A percentile compares a stretch with the other conserved stretches of the same genome.
Conservation (phyloP, 164 flowering plant genomes). For the Macadamia integrifolia region DNA sequence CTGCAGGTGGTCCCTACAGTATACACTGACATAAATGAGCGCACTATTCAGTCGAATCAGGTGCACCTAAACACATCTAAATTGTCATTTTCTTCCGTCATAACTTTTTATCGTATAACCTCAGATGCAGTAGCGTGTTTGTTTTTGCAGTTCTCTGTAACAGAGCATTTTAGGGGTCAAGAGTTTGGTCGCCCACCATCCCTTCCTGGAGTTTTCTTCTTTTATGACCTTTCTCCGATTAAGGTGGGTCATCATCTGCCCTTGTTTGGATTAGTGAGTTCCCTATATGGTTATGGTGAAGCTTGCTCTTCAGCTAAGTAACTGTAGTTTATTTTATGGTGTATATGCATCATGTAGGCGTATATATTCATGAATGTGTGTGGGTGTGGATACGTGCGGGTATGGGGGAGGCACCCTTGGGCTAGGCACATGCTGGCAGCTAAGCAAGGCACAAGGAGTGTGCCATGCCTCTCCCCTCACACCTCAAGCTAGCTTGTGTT, state of each 20-base stretch:
- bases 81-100: not conserved
- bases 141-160: conserved; percentile 69
- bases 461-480: too few species aligned
- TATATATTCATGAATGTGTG: too few species aligned
- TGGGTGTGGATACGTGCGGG: too few species aligned
- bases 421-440: too few species aligned
- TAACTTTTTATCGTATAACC: not conserved
- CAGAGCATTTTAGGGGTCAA: conserved; percentile 60
- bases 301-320: not conserved
- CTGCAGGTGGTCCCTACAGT: conserved; percentile 81
- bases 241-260: conserved; percentile 32
- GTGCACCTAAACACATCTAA: conserved; percentile 19
- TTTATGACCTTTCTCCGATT: conserved; percentile 80
- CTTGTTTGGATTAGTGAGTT: too few species aligned
- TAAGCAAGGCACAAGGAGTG: too few species aligned
- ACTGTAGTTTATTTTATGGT: not conserved
- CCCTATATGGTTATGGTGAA: not conserved
- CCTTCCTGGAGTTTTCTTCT: conserved; percentile 79
- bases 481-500: too few species aligned
- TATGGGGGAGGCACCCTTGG: too few species aligned
- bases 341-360: too few species aligned
- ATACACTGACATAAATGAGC: conserved; percentile 59
- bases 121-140: conserved; percentile 4
- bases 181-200: conserved; percentile 50
- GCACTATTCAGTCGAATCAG: conserved; percentile 76